A percentile compares a stretch with the other conserved stretches of the same genome.
Evolutionary conservation across 441 rosid species (phyloP).

Genomic region (Pelargonium cotyledonis): DNA sequence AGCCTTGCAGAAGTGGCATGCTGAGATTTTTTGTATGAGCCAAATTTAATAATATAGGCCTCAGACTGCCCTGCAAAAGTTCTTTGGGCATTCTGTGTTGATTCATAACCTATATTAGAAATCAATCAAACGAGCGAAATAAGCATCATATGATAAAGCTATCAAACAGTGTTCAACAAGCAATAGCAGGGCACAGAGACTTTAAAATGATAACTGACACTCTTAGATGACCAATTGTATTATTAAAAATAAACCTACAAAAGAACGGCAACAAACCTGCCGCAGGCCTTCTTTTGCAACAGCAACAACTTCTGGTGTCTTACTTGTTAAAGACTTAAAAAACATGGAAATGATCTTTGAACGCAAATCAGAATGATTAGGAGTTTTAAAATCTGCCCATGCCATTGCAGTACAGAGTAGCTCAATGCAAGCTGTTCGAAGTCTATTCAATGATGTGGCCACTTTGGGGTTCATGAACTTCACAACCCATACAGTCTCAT

Average conservation of each 20-base stretch:
- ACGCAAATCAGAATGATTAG: constrained; percentile 76
- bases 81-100: constrained; percentile 99
- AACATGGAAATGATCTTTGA: constrained; percentile 97
- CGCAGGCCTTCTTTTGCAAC: constrained; percentile 98
- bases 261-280: constrained; percentile 54
- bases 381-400: constrained; percentile 91
- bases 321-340: constrained; percentile 90
- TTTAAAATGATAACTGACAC: background rate
- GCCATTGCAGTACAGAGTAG: constrained; percentile 95
- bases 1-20: constrained; percentile 97
- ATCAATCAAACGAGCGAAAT: background rate
- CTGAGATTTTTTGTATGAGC: constrained; percentile 97
- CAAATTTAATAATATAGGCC: constrained; percentile 93
- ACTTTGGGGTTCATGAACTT: constrained; percentile 85
- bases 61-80: constrained; percentile 95
- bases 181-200: background rate
- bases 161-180: background rate
- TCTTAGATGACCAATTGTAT: background rate
- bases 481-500: constrained; percentile 86
- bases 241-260: background rate
- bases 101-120: constrained; percentile 66
- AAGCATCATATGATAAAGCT: constrained; percentile 4
- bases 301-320: constrained; percentile 89
- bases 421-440: constrained; percentile 95
- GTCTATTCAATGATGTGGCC: constrained; percentile 72